Evolutionary conservation across 441 rosid species (phyloP), one percentile per base, ranked within the genome.

Genomic region (Manihot esculenta): DNA sequence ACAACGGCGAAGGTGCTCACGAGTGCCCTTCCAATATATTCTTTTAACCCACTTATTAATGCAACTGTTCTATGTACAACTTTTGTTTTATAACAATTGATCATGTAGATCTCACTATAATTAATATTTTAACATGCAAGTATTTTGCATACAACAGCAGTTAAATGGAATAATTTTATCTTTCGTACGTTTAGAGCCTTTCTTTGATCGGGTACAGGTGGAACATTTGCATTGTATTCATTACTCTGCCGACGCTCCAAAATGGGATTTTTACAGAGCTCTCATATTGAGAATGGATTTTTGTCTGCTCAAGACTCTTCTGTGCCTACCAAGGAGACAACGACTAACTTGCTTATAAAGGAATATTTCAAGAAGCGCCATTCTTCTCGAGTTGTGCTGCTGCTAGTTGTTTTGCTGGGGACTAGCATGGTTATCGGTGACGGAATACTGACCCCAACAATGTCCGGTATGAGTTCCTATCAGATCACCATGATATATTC

Each of bases 401-500:
- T 83, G 50, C 58, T 83, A 3, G 14, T 78, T 45, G 84, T 72
- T 24, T 59, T 77, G 62, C 73, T 77, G 8, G 86, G 86, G 13
- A 77, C 84, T 64, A 49, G 84, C 64, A 76, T 83, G 82, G 76
- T 80, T 42, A 78, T 80, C 65, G 79, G 82, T 48, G 84, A 80
- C 66, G 86, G 83, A 50, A 45, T 83, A 21, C 73, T 78, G 44
- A 78, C 83, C 35, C 83, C 84, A 55, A 61, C 84, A 49, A 78
- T 83, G 71, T 78, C 86, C 7, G 84, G 86, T 76, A 74, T 7
- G 35, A 7, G 2, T 66, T 49, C 53, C 18, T 14, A 53, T 63
- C 3, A 24, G 5, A 10, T 35, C 38, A n/a, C 48, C n/a, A 14
- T 12, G 8, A 33, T 33, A 26, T 2, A 23, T 6, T 14, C 18